A percentile compares a stretch with the other conserved stretches of the same genome.
Conservation (phyloP, 2,329 filamentous ascomycete species). For the Mycocentrospora acerina region DNA sequence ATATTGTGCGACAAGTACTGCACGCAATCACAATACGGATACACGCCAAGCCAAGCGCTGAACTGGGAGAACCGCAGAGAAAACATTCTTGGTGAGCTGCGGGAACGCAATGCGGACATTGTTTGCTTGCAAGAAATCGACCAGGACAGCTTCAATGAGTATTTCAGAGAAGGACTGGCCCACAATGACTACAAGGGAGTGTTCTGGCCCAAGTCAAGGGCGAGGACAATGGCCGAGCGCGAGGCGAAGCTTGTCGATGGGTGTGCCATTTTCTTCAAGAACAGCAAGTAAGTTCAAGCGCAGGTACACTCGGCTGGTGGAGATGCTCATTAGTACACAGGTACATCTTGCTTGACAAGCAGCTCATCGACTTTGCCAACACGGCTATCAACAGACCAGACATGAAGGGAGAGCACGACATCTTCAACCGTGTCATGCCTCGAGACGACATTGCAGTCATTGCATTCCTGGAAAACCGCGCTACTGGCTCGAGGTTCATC, state of each 20-base stretch:
- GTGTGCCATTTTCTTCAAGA: constrained; percentile 95
- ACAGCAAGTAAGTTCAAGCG: constrained; percentile 63
- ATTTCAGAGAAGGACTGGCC: constrained; percentile 82
- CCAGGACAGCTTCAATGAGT: constrained; percentile 86
- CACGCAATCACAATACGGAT: constrained; percentile 81
- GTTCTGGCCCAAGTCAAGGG: constrained; percentile 86
- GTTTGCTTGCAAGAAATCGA: constrained; percentile 94
- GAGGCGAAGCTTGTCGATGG: constrained; percentile 91
- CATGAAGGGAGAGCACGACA: constrained; percentile 96
- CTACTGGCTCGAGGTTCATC: constrained; percentile 87
- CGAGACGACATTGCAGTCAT: constrained; percentile 95
- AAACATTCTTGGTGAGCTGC: constrained; percentile 80
- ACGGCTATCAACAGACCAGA: constrained; percentile 93
- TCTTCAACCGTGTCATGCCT: constrained; percentile 98
- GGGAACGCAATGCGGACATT: constrained; percentile 79
- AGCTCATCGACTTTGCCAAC: constrained; percentile 86
- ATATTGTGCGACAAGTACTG: constrained; percentile 94
- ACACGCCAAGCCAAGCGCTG: constrained; percentile 79
- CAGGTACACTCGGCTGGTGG: background rate
- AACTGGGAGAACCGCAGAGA: constrained; percentile 85
- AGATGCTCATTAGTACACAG: constrained; percentile 23
- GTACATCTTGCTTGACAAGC: constrained; percentile 90
- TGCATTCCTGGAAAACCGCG: constrained; percentile 87
- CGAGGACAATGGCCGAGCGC: constrained; percentile 87
- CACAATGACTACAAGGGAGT: constrained; percentile 90